Evolutionary conservation across 2,329 filamentous ascomycete genomes (phyloP).

Genomic region (Clonostachys solani): DNA sequence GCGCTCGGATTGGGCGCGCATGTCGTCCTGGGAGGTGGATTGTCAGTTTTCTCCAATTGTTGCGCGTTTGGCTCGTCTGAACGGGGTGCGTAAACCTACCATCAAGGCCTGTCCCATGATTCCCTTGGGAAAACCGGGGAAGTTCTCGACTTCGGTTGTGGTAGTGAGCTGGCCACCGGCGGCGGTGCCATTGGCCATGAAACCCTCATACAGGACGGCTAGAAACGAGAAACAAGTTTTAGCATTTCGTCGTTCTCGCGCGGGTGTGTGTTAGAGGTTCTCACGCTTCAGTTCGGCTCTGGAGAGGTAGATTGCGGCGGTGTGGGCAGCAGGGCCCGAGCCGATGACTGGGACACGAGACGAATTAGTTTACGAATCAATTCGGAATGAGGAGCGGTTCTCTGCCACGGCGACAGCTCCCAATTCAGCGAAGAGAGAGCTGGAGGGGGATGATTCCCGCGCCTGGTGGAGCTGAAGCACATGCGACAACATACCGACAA

Average conservation of each 20-base stretch:
- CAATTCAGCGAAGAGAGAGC: background rate
- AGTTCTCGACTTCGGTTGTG: slow-evolving; percentile 98
- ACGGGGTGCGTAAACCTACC: slow-evolving; percentile 36
- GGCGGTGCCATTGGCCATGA: slow-evolving; percentile 94
- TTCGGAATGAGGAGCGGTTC: background rate
- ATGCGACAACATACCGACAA: slow-evolving; percentile 66
- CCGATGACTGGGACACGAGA: slow-evolving; percentile 58
- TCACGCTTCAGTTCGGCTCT: slow-evolving; percentile 86
- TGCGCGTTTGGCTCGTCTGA: background rate
- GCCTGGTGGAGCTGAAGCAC: slow-evolving; percentile 1
- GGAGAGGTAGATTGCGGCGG: slow-evolving; percentile 91
- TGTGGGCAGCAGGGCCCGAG: slow-evolving; percentile 96
- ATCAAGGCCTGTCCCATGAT: slow-evolving; percentile 88
- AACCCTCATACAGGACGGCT: slow-evolving; percentile 94
- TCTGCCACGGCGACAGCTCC: background rate
- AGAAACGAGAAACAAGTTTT: slow-evolving; percentile 2
- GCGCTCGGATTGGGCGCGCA: slow-evolving; percentile 84
- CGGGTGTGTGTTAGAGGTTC: slow-evolving; percentile 12
- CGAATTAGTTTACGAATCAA: background rate
- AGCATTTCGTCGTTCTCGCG: slow-evolving; percentile 1
- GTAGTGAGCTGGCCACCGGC: slow-evolving; percentile 96
- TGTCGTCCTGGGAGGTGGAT: slow-evolving; percentile 58
- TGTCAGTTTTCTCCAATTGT: background rate
- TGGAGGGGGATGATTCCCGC: background rate
- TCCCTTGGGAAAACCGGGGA: slow-evolving; percentile 85